phyloP scores from a whole-genome alignment of 257 asterid genomes.

The Misopates orontium region DNA sequence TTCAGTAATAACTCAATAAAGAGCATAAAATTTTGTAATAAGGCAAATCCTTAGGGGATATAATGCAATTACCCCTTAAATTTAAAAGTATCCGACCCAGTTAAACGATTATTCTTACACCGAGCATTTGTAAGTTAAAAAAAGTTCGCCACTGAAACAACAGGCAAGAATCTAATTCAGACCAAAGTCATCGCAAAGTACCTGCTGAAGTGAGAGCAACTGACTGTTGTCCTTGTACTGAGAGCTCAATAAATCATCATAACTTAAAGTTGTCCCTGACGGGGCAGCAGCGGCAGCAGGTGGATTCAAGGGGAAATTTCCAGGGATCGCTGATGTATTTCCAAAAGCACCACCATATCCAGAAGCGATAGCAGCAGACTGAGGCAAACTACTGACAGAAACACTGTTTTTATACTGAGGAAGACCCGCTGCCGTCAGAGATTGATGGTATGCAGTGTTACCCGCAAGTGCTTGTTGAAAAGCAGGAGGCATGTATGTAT shows the following conservation, averaged over 20 bases:
- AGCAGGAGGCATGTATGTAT: slow-evolving; percentile 69
- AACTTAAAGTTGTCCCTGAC: slow-evolving; percentile 53
- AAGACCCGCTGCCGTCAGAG: slow-evolving; percentile 65
- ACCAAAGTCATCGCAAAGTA: slow-evolving; percentile 19
- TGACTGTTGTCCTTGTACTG: slow-evolving; percentile 71
- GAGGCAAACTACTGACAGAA: slow-evolving; percentile 69
- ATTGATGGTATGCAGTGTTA: slow-evolving; percentile 64
- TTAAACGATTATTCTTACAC: background rate
- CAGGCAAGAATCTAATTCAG: background rate
- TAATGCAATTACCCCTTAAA: background rate
- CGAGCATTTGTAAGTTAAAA: background rate
- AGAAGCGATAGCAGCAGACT: slow-evolving; percentile 70
- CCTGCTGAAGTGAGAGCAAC: slow-evolving; percentile 79
- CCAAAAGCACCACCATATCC: slow-evolving; percentile 72
- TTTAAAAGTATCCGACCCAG: background rate
- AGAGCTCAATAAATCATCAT: slow-evolving; percentile 70
- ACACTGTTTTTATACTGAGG: slow-evolving; percentile 64
- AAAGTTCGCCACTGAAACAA: background rate
- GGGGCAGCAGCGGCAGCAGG: slow-evolving; percentile 44
- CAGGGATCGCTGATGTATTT: slow-evolving; percentile 47
- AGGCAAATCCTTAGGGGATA: background rate
- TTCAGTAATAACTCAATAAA: no score
- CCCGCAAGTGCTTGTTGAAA: slow-evolving; percentile 74
- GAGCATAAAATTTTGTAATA: no score
- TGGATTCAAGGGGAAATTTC: slow-evolving; percentile 67